A percentile compares a stretch with the other conserved stretches of the same genome.
These are phyloP conservation scores for Ceratobasidium sp. DNA, from an alignment of 1,284 basidiomycete species.

Conservation along the genomic window DNA sequence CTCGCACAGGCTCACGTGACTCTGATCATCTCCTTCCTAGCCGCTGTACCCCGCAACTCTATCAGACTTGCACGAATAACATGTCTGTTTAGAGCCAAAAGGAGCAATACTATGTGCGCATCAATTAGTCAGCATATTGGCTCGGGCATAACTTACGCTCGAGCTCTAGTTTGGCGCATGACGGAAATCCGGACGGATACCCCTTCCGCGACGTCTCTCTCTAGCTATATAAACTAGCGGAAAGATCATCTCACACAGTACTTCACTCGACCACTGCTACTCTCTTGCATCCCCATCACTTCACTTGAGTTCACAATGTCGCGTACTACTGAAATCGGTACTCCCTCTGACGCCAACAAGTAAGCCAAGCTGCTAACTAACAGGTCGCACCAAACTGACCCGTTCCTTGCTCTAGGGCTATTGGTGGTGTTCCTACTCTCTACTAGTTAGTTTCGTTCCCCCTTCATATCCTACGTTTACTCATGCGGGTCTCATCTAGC, in stretches of 20 bases:
- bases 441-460: conserved; percentile 12
- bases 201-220: not conserved
- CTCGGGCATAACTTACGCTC: too few relatives aligned
- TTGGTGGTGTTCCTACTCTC: conserved; percentile 30
- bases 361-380: not conserved
- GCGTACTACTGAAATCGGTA: conserved; percentile 15
- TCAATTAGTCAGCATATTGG: too few relatives aligned
- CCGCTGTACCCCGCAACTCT: too few relatives aligned
- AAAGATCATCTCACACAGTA: not conserved
- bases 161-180: conserved; percentile 7
- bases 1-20: conserved; percentile 11
- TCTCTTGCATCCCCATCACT: not conserved
- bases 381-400: not conserved
- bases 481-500: not conserved
- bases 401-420: conserved; percentile 7
- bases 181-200: conserved; percentile 19
- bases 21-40: too few relatives aligned
- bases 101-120: too few relatives aligned
- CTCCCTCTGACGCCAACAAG: conserved; percentile 32
- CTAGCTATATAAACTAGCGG: not conserved
- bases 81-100: too few relatives aligned
- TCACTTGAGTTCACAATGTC: conserved; percentile 11
- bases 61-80: too few relatives aligned
- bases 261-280: not conserved
- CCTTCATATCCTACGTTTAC: not conserved